Percentiles rank a stretch among this genome's conserved stretches.
Evolutionary conservation across 768 basidiomycete species (phyloP).

Genomic region (Lentinula lateritia): DNA sequence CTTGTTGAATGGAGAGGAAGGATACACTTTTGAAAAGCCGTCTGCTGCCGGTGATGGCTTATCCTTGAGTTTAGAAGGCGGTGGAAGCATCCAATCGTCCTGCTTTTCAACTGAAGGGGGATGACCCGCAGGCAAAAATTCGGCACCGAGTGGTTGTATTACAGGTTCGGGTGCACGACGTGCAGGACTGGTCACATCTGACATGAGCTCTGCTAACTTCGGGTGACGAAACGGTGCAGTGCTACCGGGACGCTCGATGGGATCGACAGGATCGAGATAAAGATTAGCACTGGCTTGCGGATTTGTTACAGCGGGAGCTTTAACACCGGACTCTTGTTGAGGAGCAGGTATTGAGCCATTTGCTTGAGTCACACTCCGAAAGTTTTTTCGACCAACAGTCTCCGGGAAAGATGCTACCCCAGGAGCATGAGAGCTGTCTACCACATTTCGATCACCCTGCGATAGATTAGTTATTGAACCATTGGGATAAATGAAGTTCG

Average conservation of each 20-base stretch:
- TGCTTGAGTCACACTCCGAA: not conserved
- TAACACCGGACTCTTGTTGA: not conserved
- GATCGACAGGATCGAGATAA: not conserved
- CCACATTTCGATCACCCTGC: not conserved
- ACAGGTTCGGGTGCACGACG: not conserved
- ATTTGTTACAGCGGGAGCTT: not conserved
- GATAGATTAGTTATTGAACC: not conserved
- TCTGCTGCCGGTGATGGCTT: not conserved
- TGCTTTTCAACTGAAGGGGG: not conserved
- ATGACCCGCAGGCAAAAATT: not conserved
- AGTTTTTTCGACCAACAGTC: not conserved
- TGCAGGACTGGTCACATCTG: slow-evolving; percentile 6
- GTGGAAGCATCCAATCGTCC: slow-evolving; percentile 2
- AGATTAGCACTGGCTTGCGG: not conserved
- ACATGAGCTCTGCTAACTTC: slow-evolving; percentile 29
- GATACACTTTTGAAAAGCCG: not conserved
- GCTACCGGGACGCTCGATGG: not conserved
- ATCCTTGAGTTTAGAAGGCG: not conserved
- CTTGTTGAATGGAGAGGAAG: not conserved
- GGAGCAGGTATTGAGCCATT: not conserved
- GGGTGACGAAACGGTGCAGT: slow-evolving; percentile 11
- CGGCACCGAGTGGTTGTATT: not conserved
- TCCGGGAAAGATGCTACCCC: not conserved
- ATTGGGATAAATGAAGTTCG: not conserved
- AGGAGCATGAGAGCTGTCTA: not conserved